Percentiles rank a stretch among this genome's conserved stretches.
Evolutionary conservation across 345 rosid species (phyloP).

Genomic region (Melaleuca quinquenervia): DNA sequence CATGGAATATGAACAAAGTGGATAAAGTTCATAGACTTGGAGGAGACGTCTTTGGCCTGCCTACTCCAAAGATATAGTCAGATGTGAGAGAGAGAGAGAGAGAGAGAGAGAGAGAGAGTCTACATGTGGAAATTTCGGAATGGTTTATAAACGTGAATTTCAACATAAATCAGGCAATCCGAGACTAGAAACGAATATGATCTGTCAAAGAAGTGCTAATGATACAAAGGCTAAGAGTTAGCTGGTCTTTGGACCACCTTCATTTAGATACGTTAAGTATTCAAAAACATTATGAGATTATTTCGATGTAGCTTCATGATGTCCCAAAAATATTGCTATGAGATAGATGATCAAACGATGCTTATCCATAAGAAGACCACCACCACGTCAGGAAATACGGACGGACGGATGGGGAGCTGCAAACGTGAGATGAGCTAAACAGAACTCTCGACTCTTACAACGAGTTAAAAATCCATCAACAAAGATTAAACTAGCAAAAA

Average conservation of each 20-base stretch:
- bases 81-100: neutral
- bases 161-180: neutral
- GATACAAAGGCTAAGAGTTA: neutral
- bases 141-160: neutral
- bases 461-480: neutral
- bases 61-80: neutral
- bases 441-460: accelerated
- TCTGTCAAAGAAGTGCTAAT: neutral
- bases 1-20: neutral
- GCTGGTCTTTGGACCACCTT: neutral
- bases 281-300: neutral
- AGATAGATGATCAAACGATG: neutral
- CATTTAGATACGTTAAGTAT: neutral
- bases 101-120: too few species aligned
- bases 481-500: neutral
- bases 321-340: neutral
- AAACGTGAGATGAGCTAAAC: neutral
- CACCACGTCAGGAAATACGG: neutral
- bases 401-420: neutral
- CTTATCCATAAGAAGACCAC: neutral
- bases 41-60: neutral
- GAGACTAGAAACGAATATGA: neutral
- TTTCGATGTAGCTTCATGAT: neutral
- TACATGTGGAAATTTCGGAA: neutral
- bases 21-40: neutral